phyloP scores from a whole-genome alignment of 2,329 filamentous ascomycete species.

The Fusarium duplospermum region DNA sequence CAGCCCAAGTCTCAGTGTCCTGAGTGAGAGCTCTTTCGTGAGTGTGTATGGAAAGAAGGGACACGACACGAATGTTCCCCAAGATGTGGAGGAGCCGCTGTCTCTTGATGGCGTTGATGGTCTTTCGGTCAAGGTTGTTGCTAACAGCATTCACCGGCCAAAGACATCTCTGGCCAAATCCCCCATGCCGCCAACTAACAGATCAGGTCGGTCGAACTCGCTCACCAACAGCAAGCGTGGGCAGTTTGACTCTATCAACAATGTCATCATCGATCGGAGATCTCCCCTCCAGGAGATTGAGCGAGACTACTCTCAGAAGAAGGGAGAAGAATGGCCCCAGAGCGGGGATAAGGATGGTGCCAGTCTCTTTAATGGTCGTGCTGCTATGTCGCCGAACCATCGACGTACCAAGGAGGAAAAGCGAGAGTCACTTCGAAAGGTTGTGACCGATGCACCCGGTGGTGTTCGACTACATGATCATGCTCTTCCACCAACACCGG shows the following conservation, averaged over 20 bases:
- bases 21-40: constrained; percentile 75
- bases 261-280: constrained; percentile 57
- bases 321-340: constrained; percentile 47
- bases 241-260: constrained; percentile 59
- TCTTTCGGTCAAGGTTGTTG: constrained; percentile 18
- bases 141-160: constrained; percentile 33
- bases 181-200: constrained; percentile 12
- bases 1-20: constrained; percentile 71
- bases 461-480: constrained; percentile 56
- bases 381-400: constrained; percentile 30
- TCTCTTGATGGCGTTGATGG: constrained; percentile 44
- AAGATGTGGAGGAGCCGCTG: constrained; percentile 47
- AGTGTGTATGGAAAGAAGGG: constrained; percentile 70
- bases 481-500: constrained; percentile 67
- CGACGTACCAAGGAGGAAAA: constrained; percentile 58
- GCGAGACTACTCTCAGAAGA: constrained; percentile 44
- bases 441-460: constrained; percentile 59
- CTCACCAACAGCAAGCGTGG: constrained; percentile 45
- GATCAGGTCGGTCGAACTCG: constrained; percentile 46
- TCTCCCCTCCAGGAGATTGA: constrained; percentile 66
- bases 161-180: constrained; percentile 36
- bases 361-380: constrained; percentile 27
- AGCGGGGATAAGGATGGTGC: constrained; percentile 42
- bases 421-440: constrained; percentile 59
- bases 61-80: constrained; percentile 38